phyloP scores from a whole-genome alignment of 768 basidiomycete species.

The button mushroom (Agaricus bisporus) region DNA sequence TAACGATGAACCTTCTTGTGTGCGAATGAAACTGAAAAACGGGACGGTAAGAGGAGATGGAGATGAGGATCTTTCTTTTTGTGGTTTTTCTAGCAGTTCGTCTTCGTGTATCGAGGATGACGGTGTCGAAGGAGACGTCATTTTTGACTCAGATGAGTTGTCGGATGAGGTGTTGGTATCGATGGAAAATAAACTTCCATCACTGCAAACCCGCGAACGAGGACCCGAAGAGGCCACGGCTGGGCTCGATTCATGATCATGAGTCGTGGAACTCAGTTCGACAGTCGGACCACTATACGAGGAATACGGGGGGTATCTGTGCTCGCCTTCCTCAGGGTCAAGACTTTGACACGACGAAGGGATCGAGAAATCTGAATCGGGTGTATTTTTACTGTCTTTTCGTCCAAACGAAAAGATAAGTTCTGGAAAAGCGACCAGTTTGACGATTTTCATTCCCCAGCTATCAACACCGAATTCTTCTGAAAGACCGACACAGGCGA shows the following conservation, averaged over 20 bases:
- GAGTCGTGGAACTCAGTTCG: slow-evolving; percentile 22
- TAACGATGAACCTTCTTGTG: slow-evolving; percentile 69
- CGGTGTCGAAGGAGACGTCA: neutral
- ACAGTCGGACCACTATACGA: slow-evolving; percentile 33
- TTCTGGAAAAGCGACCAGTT: slow-evolving; percentile 72
- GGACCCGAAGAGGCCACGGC: neutral
- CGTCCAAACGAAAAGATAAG: slow-evolving; percentile 27
- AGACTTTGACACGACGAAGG: slow-evolving; percentile 17
- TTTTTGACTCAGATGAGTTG: neutral
- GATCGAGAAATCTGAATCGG: neutral
- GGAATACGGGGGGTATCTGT: slow-evolving; percentile 59
- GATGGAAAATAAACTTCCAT: neutral
- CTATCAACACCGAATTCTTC: slow-evolving; percentile 58
- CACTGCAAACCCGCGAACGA: neutral
- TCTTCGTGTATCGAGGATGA: neutral
- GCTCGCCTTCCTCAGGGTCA: slow-evolving; percentile 33
- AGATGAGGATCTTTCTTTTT: neutral
- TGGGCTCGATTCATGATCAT: neutral
- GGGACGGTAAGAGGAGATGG: slow-evolving; percentile 34
- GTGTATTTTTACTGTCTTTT: neutral
- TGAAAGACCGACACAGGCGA: slow-evolving; percentile 71
- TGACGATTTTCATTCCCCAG: slow-evolving; percentile 75
- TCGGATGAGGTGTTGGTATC: neutral
- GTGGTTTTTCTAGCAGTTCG: neutral
- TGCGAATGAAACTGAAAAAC: slow-evolving; percentile 78